These are phyloP conservation scores for Coelastrella sp. DNA, from an alignment of 139 green algal species.

Conservation along the genomic window DNA sequence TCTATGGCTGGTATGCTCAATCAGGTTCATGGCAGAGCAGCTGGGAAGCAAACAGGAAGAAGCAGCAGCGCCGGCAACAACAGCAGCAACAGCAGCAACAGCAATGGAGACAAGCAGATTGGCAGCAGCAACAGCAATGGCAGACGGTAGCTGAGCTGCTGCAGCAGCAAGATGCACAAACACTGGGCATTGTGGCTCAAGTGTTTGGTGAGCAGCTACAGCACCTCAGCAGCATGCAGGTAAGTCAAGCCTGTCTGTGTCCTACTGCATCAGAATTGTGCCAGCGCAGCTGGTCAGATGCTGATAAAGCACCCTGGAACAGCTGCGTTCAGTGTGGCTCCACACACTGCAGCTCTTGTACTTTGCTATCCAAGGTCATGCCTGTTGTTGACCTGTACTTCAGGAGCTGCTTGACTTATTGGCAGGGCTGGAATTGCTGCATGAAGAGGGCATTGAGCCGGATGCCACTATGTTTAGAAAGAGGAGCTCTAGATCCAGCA, in stretches of 20 bases:
- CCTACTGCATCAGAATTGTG: no score
- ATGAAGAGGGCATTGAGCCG: constrained; percentile 10
- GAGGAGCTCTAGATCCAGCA: background rate
- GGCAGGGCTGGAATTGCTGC: constrained; percentile 1
- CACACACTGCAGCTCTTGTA: no score
- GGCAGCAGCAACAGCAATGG: constrained; percentile 27
- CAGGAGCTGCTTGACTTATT: constrained; percentile 42
- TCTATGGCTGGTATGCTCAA: constrained; percentile 29
- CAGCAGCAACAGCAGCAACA: constrained; percentile 31
- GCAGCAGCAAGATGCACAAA: constrained; percentile 7
- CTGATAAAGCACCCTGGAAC: background rate
- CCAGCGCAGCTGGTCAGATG: background rate
- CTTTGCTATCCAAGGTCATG: background rate
- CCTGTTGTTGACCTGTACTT: background rate
- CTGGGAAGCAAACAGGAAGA: constrained; percentile 36
- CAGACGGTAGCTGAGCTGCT: background rate
- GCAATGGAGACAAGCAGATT: constrained; percentile 10
- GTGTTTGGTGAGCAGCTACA: constrained; percentile 15
- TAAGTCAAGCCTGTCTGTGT: background rate
- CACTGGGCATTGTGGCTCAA: background rate
- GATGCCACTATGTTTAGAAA: background rate
- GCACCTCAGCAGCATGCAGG: constrained; percentile 15
- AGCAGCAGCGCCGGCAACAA: constrained; percentile 2
- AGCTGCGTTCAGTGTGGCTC: no score
- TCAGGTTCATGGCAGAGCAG: constrained; percentile 48